These are phyloP conservation scores for Elasticomyces elasticus DNA, from an alignment of 495 filamentous ascomycete genomes.

Conservation along the genomic window DNA sequence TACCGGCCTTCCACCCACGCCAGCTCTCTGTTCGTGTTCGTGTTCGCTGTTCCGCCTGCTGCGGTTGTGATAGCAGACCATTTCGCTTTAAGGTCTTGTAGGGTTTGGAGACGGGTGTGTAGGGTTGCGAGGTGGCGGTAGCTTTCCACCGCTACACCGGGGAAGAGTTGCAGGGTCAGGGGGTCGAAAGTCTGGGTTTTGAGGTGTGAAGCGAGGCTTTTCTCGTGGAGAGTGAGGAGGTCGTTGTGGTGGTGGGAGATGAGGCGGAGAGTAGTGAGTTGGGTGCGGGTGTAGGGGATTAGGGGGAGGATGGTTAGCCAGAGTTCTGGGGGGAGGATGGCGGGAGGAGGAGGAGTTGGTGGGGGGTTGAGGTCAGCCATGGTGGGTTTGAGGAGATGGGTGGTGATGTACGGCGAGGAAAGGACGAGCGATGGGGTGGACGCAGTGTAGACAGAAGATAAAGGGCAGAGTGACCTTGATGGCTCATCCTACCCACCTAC, in stretches of 20 bases:
- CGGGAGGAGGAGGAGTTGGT: too few species aligned
- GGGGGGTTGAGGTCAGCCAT: too few species aligned
- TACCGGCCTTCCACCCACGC: constrained; percentile 9
- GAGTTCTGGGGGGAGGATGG: constrained; percentile 5
- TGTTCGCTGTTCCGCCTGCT: not conserved
- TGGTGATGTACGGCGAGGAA: not conserved
- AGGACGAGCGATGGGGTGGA: not conserved
- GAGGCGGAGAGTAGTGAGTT: not conserved
- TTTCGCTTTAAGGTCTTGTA: not conserved
- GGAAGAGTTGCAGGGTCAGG: constrained; percentile 2
- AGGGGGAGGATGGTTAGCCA: constrained; percentile 3
- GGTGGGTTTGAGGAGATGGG: not conserved
- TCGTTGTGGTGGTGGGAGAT: not conserved
- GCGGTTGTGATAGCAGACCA: not conserved
- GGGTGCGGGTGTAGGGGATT: constrained; percentile 2
- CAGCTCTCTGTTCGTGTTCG: not conserved
- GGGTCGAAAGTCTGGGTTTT: not conserved
- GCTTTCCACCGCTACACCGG: not conserved
- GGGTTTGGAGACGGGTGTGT: constrained; percentile 1
- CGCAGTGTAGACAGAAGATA: not conserved
- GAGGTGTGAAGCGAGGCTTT: not conserved
- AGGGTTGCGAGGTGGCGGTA: constrained; percentile 1
- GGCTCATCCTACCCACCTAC: not conserved
- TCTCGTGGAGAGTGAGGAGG: constrained; percentile 2
- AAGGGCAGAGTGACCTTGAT: not conserved